phyloP scores from a whole-genome alignment of 257 asterid genomes.

The Gardenia jasminoides region DNA sequence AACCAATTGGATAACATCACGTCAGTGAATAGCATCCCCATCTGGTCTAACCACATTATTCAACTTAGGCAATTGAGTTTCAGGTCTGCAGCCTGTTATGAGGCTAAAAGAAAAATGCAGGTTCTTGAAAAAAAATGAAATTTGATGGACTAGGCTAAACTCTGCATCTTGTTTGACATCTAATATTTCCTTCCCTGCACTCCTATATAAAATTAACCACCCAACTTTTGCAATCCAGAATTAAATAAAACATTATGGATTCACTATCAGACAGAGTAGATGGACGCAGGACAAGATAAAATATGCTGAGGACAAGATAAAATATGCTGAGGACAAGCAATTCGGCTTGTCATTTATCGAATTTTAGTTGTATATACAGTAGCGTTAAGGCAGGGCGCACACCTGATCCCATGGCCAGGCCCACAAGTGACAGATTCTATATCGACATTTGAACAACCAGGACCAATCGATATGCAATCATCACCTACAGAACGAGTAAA shows the following conservation, averaged over 20 bases:
- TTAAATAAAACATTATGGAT: neutral
- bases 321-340: neutral
- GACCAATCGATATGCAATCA: constrained; percentile 91
- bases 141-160: too few relatives aligned
- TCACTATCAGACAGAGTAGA: neutral
- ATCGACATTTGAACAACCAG: constrained; percentile 83
- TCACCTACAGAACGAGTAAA: constrained; percentile 50
- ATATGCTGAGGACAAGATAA: neutral
- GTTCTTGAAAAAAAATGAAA: too few relatives aligned
- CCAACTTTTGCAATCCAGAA: neutral
- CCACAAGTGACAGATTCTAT: constrained; percentile 88
- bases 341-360: constrained; percentile 4
- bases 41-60: neutral
- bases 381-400: neutral
- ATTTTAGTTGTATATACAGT: neutral
- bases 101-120: too few relatives aligned
- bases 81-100: neutral
- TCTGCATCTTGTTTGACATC: too few relatives aligned
- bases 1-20: neutral
- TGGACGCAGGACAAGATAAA: neutral
- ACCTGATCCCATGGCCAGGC: constrained; percentile 99
- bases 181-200: too few relatives aligned
- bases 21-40: neutral
- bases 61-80: neutral
- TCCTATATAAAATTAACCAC: neutral